Base-by-base conservation (phyloP, 345 rosid genomes). In the Populus tremula region DNA sequence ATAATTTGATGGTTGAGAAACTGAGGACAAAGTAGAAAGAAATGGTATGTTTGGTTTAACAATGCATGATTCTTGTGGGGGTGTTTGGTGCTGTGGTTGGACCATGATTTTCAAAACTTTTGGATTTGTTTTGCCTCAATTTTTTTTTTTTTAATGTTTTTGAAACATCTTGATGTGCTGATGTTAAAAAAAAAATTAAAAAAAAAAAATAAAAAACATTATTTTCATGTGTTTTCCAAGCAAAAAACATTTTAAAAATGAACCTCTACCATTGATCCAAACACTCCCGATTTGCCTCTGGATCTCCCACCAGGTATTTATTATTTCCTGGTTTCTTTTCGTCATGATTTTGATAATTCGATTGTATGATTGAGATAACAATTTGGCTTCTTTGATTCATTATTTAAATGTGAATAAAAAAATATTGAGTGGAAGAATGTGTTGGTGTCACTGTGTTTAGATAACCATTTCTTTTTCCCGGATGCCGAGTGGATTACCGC, bases 351-450 rank as follows among this genome's bases (percentile, higher is more conserved):
- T 67, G 67, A 78, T 50, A 18, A n/a, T 67, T 43, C 66, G 83
- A 76, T 50, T 71, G 76, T 65, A 81, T 69, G 70, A 63, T 74
- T 77, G 77, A 67, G n/a, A n/a, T 43, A 56, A 68, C 72, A 59
- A 67, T 73, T 16, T 39, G 75, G 17, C 61, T 70, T 61, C 56
- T 74, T 65, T 64, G 45, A 69, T 79, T 79, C 74, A 29, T 79
- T 67, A 36, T 47, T 70, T 76, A 33, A 66, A 75, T 76, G 38
- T 79, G 81, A 79, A 82, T 84, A 76, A 84, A 76, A 49, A 27
- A 29, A 38, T 18, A 67, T 29, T 41, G 81, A 59, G 66, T 62
- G 66, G 33, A 21, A 62, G 16, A 62, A n/a, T n/a, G 8, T 62
- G 16, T 25, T 8, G 5, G 12, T 62, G 29, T 7, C 12, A 21